Evolutionary conservation across 179 eudicot genomes (phyloP).

Genomic region (Camellia oleifera): DNA sequence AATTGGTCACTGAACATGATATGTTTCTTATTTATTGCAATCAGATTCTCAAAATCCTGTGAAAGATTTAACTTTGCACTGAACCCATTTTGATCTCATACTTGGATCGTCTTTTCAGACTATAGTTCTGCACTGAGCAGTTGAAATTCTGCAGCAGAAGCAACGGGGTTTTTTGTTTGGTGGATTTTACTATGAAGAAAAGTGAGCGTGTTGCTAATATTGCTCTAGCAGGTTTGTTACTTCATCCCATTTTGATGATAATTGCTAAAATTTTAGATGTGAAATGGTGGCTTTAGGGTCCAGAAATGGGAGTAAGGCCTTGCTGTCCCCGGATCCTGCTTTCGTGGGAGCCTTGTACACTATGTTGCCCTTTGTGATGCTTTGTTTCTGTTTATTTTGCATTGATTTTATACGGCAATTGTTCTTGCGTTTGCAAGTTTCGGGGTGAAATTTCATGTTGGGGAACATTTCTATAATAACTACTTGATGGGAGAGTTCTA

Average conservation of each 20-base stretch:
- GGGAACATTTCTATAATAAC: not conserved
- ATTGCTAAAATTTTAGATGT: not conserved
- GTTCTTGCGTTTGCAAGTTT: not conserved
- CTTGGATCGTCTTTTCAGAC: not conserved
- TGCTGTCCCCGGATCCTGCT: too few species aligned
- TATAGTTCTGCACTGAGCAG: not conserved
- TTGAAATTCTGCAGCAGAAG: not conserved
- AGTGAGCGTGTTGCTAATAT: conserved; percentile 50
- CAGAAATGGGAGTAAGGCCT: too few species aligned
- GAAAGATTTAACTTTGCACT: too few species aligned
- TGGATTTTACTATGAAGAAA: conserved; percentile 37
- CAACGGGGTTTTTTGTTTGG: not conserved
- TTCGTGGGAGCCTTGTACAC: too few species aligned
- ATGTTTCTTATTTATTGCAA: not conserved
- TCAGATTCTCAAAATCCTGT: not conserved
- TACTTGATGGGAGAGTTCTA: not conserved
- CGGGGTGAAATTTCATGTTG: not conserved
- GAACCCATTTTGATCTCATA: not conserved
- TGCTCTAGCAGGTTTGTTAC: conserved; percentile 52
- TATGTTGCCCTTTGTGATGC: not conserved
- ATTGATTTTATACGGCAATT: not conserved
- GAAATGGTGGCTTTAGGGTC: too few species aligned
- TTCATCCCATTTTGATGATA: not conserved
- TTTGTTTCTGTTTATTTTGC: not conserved
- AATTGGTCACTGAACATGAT: not conserved